Percentiles rank a stretch among this genome's conserved stretches.
Conservation (phyloP, 768 basidiomycete genomes). For the Dioszegia crocea region DNA sequence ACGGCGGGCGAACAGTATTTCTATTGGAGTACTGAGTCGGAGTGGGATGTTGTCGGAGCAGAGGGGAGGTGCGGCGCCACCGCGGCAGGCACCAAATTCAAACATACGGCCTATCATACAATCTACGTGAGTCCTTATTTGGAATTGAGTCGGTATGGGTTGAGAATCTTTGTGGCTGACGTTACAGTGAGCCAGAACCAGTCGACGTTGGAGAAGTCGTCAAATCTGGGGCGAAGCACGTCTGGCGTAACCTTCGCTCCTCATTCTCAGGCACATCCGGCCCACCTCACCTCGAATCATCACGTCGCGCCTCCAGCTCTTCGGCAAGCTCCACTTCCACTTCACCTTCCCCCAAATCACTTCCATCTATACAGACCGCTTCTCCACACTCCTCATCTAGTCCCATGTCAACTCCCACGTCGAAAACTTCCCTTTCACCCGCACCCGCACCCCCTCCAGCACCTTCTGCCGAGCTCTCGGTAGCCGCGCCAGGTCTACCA, state of each 20-base stretch:
- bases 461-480: too few species aligned
- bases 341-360: background rate
- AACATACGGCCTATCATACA: background rate
- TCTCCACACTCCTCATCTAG: too few species aligned
- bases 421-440: background rate
- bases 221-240: conserved; percentile 28
- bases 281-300: background rate
- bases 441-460: background rate
- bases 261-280: conserved; percentile 10
- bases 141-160: too few species aligned
- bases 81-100: background rate
- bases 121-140: background rate
- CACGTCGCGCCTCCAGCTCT: background rate
- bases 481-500: background rate
- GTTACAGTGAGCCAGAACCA: conserved; percentile 12
- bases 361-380: background rate
- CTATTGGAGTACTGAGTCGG: conserved; percentile 43
- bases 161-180: too few species aligned
- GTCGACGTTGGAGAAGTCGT: conserved; percentile 42
- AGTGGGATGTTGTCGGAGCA: conserved; percentile 34
- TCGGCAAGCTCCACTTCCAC: background rate
- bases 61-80: conserved; percentile 2
- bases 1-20: conserved; percentile 38
- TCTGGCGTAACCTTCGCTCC: conserved; percentile 40
- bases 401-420: too few species aligned